Conservation (phyloP, 805 yeast genomes). For the Metschnikowia sp. region DNA sequence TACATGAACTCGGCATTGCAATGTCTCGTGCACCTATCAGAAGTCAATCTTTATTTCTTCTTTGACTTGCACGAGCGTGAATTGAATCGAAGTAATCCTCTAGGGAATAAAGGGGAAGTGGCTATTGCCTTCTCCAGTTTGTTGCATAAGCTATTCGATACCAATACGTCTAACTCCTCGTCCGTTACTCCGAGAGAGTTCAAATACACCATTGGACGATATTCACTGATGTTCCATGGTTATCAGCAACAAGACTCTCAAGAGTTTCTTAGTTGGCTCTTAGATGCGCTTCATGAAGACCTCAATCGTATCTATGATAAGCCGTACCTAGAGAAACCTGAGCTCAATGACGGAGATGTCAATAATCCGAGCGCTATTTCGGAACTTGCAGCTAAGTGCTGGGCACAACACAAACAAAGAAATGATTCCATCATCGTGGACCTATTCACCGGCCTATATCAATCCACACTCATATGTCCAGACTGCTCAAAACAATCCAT, state of each 20-base stretch:
- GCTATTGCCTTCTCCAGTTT: slow-evolving; percentile 73
- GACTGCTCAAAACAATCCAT: slow-evolving; percentile 73
- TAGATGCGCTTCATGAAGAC: slow-evolving; percentile 92
- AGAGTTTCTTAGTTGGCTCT: slow-evolving; percentile 81
- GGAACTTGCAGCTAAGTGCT: slow-evolving; percentile 68
- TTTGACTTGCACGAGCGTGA: slow-evolving; percentile 59
- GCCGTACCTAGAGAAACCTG: slow-evolving; percentile 89
- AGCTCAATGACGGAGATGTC: slow-evolving; percentile 59
- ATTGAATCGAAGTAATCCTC: slow-evolving; percentile 71
- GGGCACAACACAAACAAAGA: slow-evolving; percentile 75
- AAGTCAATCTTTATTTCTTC: slow-evolving; percentile 70
- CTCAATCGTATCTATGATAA: slow-evolving; percentile 76
- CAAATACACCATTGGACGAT: slow-evolving; percentile 73
- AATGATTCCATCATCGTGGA: slow-evolving; percentile 85
- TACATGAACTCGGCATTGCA: slow-evolving; percentile 95
- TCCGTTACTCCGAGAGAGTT: slow-evolving; percentile 66
- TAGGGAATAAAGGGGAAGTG: slow-evolving; percentile 80
- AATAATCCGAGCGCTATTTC: slow-evolving; percentile 50
- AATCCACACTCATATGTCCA: slow-evolving; percentile 88
- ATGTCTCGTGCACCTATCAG: slow-evolving; percentile 83
- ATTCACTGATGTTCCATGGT: slow-evolving; percentile 73
- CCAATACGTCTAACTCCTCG: slow-evolving; percentile 10
- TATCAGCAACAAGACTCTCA: slow-evolving; percentile 91
- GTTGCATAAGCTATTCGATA: slow-evolving; percentile 55
- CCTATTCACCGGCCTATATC: slow-evolving; percentile 85